Percentiles rank a stretch among this genome's conserved stretches.
phyloP scores from a whole-genome alignment of 495 filamentous ascomycete species.

The Daldinia concentrica region DNA sequence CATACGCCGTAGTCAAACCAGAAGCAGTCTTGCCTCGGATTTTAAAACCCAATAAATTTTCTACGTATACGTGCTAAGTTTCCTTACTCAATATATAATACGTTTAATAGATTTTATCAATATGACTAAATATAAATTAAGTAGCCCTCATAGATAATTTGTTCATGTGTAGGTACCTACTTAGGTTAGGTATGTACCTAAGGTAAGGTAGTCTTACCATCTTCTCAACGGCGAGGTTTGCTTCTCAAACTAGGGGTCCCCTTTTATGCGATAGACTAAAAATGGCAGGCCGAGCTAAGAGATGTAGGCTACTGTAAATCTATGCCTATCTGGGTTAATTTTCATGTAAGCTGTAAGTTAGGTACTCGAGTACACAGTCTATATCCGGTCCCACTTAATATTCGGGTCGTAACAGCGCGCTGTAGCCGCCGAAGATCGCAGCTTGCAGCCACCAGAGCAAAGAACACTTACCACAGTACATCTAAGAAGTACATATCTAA shows the following conservation, averaged over 20 bases:
- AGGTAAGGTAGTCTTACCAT: conserved; percentile 4
- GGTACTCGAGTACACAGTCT: conserved; percentile 28
- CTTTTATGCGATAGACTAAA: conserved; percentile 36
- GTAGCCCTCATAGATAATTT: not conserved
- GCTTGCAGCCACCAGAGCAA: conserved; percentile 17
- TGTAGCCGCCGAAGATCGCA: conserved; percentile 45
- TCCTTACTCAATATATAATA: too few species aligned
- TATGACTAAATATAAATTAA: not conserved
- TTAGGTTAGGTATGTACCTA: too few species aligned
- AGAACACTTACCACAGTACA: not conserved
- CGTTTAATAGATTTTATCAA: not conserved
- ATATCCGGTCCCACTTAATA: conserved; percentile 21
- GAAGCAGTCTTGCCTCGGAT: not conserved
- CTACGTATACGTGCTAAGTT: not conserved
- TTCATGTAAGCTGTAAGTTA: conserved; percentile 17
- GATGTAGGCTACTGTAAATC: conserved; percentile 33
- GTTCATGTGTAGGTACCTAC: not conserved
- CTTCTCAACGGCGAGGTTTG: conserved; percentile 27
- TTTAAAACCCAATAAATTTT: not conserved
- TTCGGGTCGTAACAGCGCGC: conserved; percentile 39
- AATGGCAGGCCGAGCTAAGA: conserved; percentile 37
- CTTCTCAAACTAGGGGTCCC: conserved; percentile 32
- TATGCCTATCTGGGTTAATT: conserved; percentile 31
- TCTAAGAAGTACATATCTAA: not conserved
- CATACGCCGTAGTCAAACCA: not conserved